Evolutionary conservation across 2,329 filamentous ascomycete genomes (phyloP), one percentile per base, ranked within the genome.

Genomic region (Neocatenulostroma microsporum): DNA sequence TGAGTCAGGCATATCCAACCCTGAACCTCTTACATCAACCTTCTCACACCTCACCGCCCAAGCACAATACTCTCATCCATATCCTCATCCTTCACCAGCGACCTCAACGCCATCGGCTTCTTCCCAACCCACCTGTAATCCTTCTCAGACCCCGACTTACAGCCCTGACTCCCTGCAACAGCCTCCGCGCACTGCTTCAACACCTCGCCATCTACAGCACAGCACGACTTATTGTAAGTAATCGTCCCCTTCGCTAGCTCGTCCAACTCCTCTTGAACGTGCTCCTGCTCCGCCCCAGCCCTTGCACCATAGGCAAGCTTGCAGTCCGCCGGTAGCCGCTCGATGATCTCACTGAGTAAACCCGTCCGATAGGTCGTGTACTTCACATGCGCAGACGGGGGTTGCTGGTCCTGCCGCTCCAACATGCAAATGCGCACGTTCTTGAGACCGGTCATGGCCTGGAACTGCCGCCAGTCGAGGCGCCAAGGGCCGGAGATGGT

Each of bases 271-370:
- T 35, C 37, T 30, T 44, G 26, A 19, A 44, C 41, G 26, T 39
- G 41, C 8, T 40, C 36, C 18, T 35, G 29, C 36, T 48, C 45
- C 12, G 37, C 37, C 3, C 36, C 37, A 14, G 23, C 31, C 20
- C 35, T 25, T 5, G 38, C 29, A 4, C 40, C 45, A 23, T 41
- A 44, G 10, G 38, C 21, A 13, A 48, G 11, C 31, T 40, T 25
- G 30, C 42, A 45, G 7, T 35, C 20, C 6, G 30, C 35, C 10
- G 45, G 45, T n/a, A 48, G 31, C 14, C 45, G 42, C 29, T 48
- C 48, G 61, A 44, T 37, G 26, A 46, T 39, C 11, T 47, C 37
- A 12, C 25, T 26, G 5, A 49, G 38, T 13, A 49, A 34, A 13
- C 28, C 21, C 12, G 30, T 25, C 36, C 37, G 35, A 13, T 40